Conservation (phyloP, 1,284 basidiomycete species). For the Golubevia pallescens region DNA sequence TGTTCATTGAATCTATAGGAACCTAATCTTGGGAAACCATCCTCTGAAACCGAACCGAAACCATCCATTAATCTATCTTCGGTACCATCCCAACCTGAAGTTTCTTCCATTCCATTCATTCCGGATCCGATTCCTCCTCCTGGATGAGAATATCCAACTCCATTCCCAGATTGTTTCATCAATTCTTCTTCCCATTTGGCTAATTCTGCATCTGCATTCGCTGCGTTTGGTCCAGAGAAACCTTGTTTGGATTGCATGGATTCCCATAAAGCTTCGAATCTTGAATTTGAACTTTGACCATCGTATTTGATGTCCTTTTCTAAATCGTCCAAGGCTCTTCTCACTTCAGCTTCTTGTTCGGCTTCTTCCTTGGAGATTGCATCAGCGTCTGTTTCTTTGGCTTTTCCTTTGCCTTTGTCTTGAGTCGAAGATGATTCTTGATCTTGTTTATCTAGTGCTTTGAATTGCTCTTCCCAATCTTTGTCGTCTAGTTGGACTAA, state of each 20-base stretch:
- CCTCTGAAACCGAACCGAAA: constrained; percentile 41
- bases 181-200: constrained; percentile 75
- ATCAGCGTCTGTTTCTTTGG: constrained; percentile 27
- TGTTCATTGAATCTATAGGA: constrained; percentile 37
- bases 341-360: constrained; percentile 43
- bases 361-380: constrained; percentile 28
- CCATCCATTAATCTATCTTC: constrained; percentile 48
- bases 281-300: constrained; percentile 32
- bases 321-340: constrained; percentile 48
- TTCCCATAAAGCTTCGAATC: constrained; percentile 61
- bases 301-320: constrained; percentile 44
- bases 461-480: constrained; percentile 57
- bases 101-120: constrained; percentile 34
- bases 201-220: constrained; percentile 66
- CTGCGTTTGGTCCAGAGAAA: constrained; percentile 23
- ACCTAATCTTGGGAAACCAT: constrained; percentile 54
- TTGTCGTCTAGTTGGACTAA: constrained; percentile 53
- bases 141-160: constrained; percentile 72
- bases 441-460: constrained; percentile 36
- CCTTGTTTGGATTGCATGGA: constrained; percentile 36
- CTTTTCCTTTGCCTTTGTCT: constrained; percentile 50
- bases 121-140: constrained; percentile 53
- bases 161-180: constrained; percentile 67
- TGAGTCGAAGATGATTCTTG: constrained; percentile 13
- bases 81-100: constrained; percentile 44